Base-by-base conservation (phyloP, 257 asterid genomes). In the Euphrasia confusa region DNA sequence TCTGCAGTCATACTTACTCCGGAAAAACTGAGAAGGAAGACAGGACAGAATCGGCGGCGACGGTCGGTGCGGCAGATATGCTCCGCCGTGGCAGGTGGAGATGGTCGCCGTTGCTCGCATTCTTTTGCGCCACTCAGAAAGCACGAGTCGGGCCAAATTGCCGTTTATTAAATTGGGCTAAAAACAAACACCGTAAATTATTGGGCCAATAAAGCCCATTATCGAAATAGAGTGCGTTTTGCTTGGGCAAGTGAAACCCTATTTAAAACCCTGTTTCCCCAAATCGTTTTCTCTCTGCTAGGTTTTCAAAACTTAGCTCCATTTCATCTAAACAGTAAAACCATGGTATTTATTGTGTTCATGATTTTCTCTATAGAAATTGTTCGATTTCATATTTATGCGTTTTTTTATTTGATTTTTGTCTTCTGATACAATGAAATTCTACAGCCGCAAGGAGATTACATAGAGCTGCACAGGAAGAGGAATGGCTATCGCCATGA, bases 361-460 rank as follows among this genome's bases (percentile, higher is more conserved):
- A 32, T 32, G 37, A 32, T 7, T 7, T 7, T 35, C 40, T 7
- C 10, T 5, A 1, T 1, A 3, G 40, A 35, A 6, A 49, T 71
- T 75, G 62, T 83, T 3, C 71, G 61, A 15, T 54, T 69, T 59
- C 69, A 75, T 58, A 59, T 35, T 7, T 35, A 7, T 35, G 40
- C 0, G 8, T 35, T 35, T 35, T 5, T 33, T 35, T 4, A 30
- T 30, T 30, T 21, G 1, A 21, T 21, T 21, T 32, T 32, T 35
- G 8, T 30, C 17, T 47, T 28, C 15, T 66, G 59, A 5, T 24
- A 4, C 59, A 3, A 8, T 59, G 12, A 60, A 35, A 58, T 65
- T 64, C 40, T 54, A 66, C 87, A 92, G 99, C 99, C 99, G 68
- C 99, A 92, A 80, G 99, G 99, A 77, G 99, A 92, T 79, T 80